Evolutionary conservation across 2,329 filamentous ascomycete species (phyloP).

Genomic region (Pseudocercospora pini-densiflorae): DNA sequence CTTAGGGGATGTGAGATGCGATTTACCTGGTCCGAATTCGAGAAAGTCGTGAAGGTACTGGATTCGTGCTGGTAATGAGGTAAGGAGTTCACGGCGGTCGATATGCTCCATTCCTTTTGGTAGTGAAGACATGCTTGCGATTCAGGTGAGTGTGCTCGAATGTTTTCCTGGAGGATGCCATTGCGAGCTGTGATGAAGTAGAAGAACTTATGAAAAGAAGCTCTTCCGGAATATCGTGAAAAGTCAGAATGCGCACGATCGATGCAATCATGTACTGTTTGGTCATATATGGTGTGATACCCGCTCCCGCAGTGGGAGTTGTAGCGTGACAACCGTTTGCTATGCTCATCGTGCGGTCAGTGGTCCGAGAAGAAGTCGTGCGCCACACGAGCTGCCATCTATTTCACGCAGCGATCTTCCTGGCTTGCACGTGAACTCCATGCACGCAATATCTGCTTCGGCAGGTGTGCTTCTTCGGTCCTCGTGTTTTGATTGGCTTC

Average conservation of each 20-base stretch:
- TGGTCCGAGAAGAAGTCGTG: not conserved
- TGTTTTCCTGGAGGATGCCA: not conserved
- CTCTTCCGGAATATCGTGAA: not conserved
- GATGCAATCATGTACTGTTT: not conserved
- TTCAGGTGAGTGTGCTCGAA: not conserved
- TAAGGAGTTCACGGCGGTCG: conserved; percentile 73
- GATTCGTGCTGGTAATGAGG: conserved; percentile 69
- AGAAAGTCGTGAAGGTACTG: conserved; percentile 76
- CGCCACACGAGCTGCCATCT: not conserved
- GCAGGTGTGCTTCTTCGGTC: not conserved
- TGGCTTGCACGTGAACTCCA: not conserved
- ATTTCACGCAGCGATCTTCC: not conserved
- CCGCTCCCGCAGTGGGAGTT: not conserved
- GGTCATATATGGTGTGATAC: conserved; percentile 6
- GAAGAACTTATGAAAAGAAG: not conserved
- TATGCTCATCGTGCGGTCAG: not conserved
- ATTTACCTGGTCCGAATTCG: conserved; percentile 64
- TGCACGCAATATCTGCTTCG: not conserved
- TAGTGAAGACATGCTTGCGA: conserved; percentile 19
- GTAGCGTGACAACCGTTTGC: not conserved
- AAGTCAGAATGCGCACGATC: not conserved
- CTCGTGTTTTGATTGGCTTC: not conserved
- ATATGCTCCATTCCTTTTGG: conserved; percentile 59
- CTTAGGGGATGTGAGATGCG: too few relatives aligned
- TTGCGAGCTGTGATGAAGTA: not conserved